These are phyloP conservation scores for Trypanosoma mega DNA, from an alignment of 208 protist species.

Conservation along the genomic window DNA sequence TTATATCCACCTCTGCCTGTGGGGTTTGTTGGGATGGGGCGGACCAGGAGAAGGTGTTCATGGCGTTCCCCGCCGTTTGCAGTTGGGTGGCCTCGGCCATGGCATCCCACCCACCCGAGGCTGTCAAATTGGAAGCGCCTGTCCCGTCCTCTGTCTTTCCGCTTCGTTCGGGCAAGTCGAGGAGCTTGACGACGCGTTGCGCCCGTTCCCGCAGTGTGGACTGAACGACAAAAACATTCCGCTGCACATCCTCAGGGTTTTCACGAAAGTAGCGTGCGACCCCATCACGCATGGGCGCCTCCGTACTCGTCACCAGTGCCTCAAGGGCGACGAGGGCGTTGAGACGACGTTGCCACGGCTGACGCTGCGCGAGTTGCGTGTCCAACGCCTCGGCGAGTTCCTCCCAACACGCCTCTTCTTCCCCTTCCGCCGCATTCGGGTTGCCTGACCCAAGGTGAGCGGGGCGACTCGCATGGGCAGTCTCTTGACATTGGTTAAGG, in stretches of 20 bases:
- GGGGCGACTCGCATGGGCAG: conserved; percentile 2
- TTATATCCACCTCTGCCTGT: conserved; percentile 6
- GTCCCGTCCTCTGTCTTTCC: neutral
- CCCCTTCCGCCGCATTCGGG: neutral
- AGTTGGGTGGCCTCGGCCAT: neutral
- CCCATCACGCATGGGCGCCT: conserved; percentile 10
- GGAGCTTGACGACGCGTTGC: conserved; percentile 29
- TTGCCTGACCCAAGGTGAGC: neutral
- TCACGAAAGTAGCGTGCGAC: conserved; percentile 32
- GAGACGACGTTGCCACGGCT: conserved; percentile 49
- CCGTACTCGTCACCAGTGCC: conserved; percentile 31
- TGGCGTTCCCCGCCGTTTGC: conserved; percentile 2
- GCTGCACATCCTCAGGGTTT: conserved; percentile 43
- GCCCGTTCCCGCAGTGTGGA: conserved; percentile 45
- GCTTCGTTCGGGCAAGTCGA: conserved; percentile 23
- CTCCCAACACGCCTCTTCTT: conserved; percentile 11
- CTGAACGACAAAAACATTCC: conserved; percentile 42
- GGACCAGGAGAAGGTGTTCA: conserved; percentile 6
- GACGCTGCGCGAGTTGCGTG: conserved; percentile 27
- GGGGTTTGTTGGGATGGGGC: neutral
- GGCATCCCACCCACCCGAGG: too few relatives aligned
- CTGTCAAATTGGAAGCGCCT: too few relatives aligned
- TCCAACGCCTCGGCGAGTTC: conserved; percentile 29
- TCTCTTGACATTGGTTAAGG: conserved; percentile 14
- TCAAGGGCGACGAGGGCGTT: conserved; percentile 54